Evolutionary conservation across 257 asterid species (phyloP).

Genomic region (Penstemon barbatus): DNA sequence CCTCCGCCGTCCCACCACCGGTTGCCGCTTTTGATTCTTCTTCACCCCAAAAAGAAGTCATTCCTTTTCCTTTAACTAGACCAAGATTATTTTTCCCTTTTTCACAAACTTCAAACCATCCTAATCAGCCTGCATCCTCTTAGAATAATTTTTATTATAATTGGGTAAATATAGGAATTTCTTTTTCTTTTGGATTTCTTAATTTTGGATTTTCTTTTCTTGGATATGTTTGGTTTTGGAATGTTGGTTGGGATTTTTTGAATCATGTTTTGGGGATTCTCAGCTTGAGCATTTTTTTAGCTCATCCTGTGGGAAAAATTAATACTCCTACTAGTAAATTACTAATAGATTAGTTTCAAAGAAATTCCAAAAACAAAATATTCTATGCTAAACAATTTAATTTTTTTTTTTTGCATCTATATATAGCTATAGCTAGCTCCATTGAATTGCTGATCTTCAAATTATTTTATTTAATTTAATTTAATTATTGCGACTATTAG

Average conservation of each 20-base stretch:
- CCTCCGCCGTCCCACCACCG: slow-evolving; percentile 33
- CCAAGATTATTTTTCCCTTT: slow-evolving; percentile 69
- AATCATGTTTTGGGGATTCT: slow-evolving; percentile 26
- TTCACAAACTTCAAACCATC: slow-evolving; percentile 34
- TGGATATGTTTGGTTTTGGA: slow-evolving; percentile 31
- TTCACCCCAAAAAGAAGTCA: slow-evolving; percentile 32
- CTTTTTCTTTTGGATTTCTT: background rate
- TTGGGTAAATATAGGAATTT: slow-evolving; percentile 33
- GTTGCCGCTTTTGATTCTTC: slow-evolving; percentile 18
- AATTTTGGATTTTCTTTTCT: background rate
- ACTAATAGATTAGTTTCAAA: background rate
- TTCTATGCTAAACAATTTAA: background rate
- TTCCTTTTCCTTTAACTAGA: slow-evolving; percentile 45
- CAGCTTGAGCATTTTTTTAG: slow-evolving; percentile 40
- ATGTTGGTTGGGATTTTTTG: slow-evolving; percentile 29
- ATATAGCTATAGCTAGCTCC: no score
- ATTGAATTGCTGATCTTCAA: no score
- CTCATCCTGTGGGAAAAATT: slow-evolving; percentile 30
- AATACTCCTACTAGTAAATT: background rate
- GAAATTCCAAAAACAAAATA: background rate
- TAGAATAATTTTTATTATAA: slow-evolving; percentile 23
- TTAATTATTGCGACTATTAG: no score
- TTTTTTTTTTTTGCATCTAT: background rate
- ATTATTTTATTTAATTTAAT: no score
- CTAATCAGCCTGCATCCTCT: slow-evolving; percentile 59